Evolutionary conservation across 768 basidiomycete species (phyloP).

Genomic region (Amanita jacksonii): DNA sequence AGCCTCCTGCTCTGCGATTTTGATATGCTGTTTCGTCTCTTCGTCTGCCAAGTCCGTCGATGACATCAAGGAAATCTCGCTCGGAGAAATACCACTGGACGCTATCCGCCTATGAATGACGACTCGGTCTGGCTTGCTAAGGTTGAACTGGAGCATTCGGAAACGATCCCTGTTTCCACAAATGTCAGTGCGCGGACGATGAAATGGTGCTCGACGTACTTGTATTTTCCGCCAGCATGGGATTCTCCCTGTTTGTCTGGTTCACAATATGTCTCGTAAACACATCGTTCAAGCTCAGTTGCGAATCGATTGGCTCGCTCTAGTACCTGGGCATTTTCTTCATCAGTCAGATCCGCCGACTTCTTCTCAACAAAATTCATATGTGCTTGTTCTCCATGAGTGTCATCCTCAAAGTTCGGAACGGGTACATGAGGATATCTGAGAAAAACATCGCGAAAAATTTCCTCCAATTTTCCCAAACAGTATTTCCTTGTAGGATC

Average conservation of each 20-base stretch:
- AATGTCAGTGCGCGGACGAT: not conserved
- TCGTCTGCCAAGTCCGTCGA: slow-evolving; percentile 86
- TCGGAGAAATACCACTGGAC: slow-evolving; percentile 51
- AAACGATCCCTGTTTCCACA: slow-evolving; percentile 64
- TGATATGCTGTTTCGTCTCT: slow-evolving; percentile 76
- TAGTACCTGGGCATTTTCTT: slow-evolving; percentile 46
- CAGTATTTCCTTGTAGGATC: slow-evolving; percentile 78
- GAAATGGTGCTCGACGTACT: slow-evolving; percentile 33
- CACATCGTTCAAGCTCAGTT: slow-evolving; percentile 60
- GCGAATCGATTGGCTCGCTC: slow-evolving; percentile 56
- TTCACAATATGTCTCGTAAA: slow-evolving; percentile 72
- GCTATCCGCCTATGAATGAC: slow-evolving; percentile 74
- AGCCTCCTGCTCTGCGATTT: slow-evolving; percentile 72
- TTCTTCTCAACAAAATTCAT: slow-evolving; percentile 29
- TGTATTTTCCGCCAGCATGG: slow-evolving; percentile 70
- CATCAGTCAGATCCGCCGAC: slow-evolving; percentile 47
- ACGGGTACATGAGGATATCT: slow-evolving; percentile 51
- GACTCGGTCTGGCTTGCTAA: slow-evolving; percentile 74
- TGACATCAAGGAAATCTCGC: slow-evolving; percentile 74
- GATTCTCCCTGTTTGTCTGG: slow-evolving; percentile 59
- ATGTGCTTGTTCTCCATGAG: slow-evolving; percentile 7
- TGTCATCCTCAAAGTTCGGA: slow-evolving; percentile 18
- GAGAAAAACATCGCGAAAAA: slow-evolving; percentile 62
- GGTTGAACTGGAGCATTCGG: slow-evolving; percentile 82
- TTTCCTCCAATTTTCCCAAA: slow-evolving; percentile 61